Conservation (phyloP, 768 basidiomycete species). For the Grammothele lineata region DNA sequence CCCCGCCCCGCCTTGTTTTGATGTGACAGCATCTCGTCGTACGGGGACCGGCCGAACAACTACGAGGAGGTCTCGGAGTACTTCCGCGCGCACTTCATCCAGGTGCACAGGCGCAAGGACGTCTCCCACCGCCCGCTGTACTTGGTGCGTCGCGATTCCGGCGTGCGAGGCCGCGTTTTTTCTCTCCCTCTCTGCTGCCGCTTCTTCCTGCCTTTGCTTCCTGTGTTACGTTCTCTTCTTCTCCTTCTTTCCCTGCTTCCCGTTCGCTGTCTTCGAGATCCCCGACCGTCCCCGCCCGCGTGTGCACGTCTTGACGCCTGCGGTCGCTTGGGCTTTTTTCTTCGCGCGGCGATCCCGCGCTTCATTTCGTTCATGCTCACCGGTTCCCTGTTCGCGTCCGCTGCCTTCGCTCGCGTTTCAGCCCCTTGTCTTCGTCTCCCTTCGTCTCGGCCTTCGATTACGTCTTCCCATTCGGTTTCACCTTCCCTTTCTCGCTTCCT, state of each 20-base stretch:
- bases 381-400: no score
- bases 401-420: no score
- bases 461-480: no score
- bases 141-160: conserved; percentile 18
- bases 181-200: no score
- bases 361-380: no score
- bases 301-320: no score
- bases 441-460: no score
- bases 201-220: conserved; percentile 54
- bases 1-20: no score
- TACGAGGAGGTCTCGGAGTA: conserved; percentile 80
- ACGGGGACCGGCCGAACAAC: conserved; percentile 75
- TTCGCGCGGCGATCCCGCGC: no score
- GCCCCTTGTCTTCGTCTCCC: no score
- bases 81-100: conserved; percentile 84
- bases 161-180: not conserved
- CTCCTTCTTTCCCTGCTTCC: not conserved
- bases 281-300: no score
- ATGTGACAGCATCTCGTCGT: conserved; percentile 72
- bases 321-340: no score
- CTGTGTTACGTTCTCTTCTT: conserved; percentile 35
- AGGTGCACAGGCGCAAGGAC: conserved; percentile 76
- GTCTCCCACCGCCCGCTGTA: conserved; percentile 78
- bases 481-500: not conserved
- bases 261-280: conserved; percentile 49